Percentiles rank a stretch among this genome's conserved stretches.
Conservation (phyloP, 805 yeast genomes). For the Henningerozyma blattae region DNA sequence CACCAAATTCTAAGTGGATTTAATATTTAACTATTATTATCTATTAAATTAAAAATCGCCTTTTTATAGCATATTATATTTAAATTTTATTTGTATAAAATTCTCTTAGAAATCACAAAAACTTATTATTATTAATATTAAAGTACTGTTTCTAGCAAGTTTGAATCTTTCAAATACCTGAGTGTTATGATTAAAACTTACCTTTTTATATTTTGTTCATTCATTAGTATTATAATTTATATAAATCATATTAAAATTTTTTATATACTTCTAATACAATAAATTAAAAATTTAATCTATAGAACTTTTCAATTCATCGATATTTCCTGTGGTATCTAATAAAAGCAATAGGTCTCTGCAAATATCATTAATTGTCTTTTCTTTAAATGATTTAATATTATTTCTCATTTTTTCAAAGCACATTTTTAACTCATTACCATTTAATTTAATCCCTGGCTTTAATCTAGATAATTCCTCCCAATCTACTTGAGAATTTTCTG, state of each 20-base stretch:
- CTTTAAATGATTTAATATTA: constrained; percentile 36
- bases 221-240: not conserved
- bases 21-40: too few species aligned
- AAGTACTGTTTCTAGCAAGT: too few species aligned
- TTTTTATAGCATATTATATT: too few species aligned
- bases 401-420: constrained; percentile 51
- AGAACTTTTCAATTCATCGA: not conserved
- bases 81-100: too few species aligned
- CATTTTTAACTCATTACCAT: constrained; percentile 45
- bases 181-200: too few species aligned
- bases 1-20: constrained; percentile 89
- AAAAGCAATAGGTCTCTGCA: constrained; percentile 18
- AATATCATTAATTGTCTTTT: constrained; percentile 27
- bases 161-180: too few species aligned
- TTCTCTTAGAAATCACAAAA: too few species aligned
- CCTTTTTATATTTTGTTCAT: constrained; percentile 6
- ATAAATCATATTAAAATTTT: too few species aligned
- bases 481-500: constrained; percentile 33
- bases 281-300: not conserved
- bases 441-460: constrained; percentile 38
- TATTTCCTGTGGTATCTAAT: not conserved
- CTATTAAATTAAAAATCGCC: too few species aligned
- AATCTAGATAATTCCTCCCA: constrained; percentile 43
- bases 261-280: not conserved
- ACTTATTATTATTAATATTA: too few species aligned